Evolutionary conservation across 1,284 basidiomycete genomes (phyloP), one percentile per base, ranked within the genome.

Genomic region (Melampsora occidentalis): DNA sequence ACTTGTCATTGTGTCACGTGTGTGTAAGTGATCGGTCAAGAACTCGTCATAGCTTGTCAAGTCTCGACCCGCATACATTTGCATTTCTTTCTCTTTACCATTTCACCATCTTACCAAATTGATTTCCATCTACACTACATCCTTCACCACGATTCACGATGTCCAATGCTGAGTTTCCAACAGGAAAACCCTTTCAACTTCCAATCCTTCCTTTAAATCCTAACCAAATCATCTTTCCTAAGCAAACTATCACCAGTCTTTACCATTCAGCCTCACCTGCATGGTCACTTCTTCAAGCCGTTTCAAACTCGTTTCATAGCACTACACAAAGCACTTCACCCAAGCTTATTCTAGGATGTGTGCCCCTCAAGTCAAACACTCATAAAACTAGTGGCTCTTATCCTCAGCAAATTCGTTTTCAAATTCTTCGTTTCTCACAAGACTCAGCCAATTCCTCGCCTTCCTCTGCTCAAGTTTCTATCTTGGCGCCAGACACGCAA

Each of bases 281-380:
- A 46, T 31, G 48, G 33, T 31, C 59, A 28, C 31, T 61, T 63
- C 42, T 46, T 61, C 6, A 42, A 71, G 16, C 14, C n/a, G 25
- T 48, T 46, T 31, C 59, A 39, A 28, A 35, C 20, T 20, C 12
- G 22, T 14, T 61, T 46, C 18, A 39, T 53, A 2, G 48, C 22
- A 9, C 22, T 39, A 18, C 65, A 42, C 42, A 33, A 68, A 18
- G 51, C 53, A 25, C n/a, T 59, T 16, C 46, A 28, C 69, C 53
- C 2, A 9, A 57, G 10, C 48, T 78, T 51, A 18, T 80, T 63
- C 48, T 80, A 49, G 80, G 76, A 35, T 79, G 78, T 72, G 77
- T 78, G 1, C 80, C 80, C 12, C 70, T 79, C 65, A 79, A 77
- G 57, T 62, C 69, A 0, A 46, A 7, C 4, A 57, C 53, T 16